A percentile compares a stretch with the other conserved stretches of the same genome.
These are phyloP conservation scores for Chaetomium globosum DNA, from an alignment of 2,329 filamentous ascomycete species.

Conservation along the genomic window DNA sequence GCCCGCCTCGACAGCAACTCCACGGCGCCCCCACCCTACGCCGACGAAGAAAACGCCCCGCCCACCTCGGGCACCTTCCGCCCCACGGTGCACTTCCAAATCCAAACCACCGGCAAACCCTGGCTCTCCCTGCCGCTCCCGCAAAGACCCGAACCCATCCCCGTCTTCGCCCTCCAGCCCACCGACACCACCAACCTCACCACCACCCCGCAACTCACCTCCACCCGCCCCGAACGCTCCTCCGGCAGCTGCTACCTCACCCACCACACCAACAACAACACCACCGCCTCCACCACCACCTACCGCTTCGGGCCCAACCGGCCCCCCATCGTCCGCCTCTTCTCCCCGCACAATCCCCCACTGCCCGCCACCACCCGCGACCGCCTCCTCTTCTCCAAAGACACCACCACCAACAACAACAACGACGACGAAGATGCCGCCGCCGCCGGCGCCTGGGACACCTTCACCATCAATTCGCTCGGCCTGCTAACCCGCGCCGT, in stretches of 20 bases:
- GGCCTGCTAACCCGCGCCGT: constrained; percentile 53
- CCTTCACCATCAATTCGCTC: constrained; percentile 40
- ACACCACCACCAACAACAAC: constrained; percentile 14
- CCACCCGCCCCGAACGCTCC: constrained; percentile 50
- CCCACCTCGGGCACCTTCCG: constrained; percentile 42
- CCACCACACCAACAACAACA: background rate
- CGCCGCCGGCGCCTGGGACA: constrained; percentile 30
- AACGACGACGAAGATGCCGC: background rate
- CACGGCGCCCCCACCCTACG: constrained; percentile 40
- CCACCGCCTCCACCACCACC: constrained; percentile 44
- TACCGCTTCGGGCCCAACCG: constrained; percentile 61
- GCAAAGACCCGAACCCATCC: constrained; percentile 46
- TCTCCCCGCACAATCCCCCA: constrained; percentile 32
- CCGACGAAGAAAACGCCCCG: constrained; percentile 29
- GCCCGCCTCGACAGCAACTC: constrained; percentile 29
- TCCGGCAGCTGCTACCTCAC: constrained; percentile 54
- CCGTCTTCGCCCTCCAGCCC: constrained; percentile 44
- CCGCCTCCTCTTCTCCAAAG: constrained; percentile 18
- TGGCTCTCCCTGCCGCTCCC: constrained; percentile 49
- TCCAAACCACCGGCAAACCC: constrained; percentile 52
- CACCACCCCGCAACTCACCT: constrained; percentile 48
- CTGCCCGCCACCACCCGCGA: constrained; percentile 29
- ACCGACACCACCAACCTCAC: constrained; percentile 37
- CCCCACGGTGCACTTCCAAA: constrained; percentile 52
- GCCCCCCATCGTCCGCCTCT: constrained; percentile 52